Evolutionary conservation across 495 filamentous ascomycete genomes (phyloP).

Genomic region (Cercophora newfieldiana): DNA sequence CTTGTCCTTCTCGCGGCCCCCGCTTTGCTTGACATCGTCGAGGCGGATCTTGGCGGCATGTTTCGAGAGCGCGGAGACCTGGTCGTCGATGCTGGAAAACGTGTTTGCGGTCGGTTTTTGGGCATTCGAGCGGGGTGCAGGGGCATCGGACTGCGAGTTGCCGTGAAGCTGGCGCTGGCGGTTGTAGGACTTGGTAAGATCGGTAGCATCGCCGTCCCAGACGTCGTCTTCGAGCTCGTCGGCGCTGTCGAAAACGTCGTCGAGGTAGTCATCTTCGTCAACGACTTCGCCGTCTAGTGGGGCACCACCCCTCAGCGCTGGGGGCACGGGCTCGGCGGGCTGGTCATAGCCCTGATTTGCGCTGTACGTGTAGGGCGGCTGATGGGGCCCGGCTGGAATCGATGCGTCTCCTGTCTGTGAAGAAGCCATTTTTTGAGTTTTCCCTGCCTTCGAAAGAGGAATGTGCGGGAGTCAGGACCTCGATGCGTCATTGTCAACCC

Average conservation of each 20-base stretch:
- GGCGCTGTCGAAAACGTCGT: conserved; percentile 40
- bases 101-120: conserved; percentile 85
- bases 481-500: not conserved
- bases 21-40: conserved; percentile 61
- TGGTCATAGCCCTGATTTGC: conserved; percentile 32
- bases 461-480: not conserved
- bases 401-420: conserved; percentile 14
- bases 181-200: conserved; percentile 90
- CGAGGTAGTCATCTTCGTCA: conserved; percentile 41
- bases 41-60: conserved; percentile 90
- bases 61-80: conserved; percentile 76
- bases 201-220: conserved; percentile 61
- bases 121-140: conserved; percentile 71
- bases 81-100: conserved; percentile 76
- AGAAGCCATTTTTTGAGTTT: conserved; percentile 8
- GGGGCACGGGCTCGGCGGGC: conserved; percentile 28
- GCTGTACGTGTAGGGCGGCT: conserved; percentile 31
- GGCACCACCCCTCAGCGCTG: conserved; percentile 18
- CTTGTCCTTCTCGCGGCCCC: conserved; percentile 68
- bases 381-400: conserved; percentile 30
- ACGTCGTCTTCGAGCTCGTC: conserved; percentile 57
- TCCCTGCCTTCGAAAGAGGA: not conserved
- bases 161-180: conserved; percentile 66
- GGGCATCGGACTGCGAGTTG: conserved; percentile 35
- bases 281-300: conserved; percentile 15